Percentiles rank a stretch among this genome's conserved stretches.
Evolutionary conservation across 2,329 filamentous ascomycete genomes (phyloP).

Genomic region (Clarireedia sp.): DNA sequence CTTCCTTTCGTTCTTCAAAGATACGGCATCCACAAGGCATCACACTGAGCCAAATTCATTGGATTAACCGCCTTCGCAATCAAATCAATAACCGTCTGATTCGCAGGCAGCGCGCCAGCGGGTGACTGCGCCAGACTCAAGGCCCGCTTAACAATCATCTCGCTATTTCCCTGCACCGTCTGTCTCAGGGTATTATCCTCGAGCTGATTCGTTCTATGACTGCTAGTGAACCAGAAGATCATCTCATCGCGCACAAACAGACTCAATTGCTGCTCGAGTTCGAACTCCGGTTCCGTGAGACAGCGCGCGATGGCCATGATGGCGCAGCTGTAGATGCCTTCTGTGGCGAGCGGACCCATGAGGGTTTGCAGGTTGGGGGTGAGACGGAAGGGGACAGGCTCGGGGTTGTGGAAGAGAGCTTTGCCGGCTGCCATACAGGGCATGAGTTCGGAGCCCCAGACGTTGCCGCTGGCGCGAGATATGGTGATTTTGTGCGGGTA

Average conservation of each 20-base stretch:
- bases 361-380: constrained; percentile 93
- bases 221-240: constrained; percentile 88
- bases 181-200: constrained; percentile 61
- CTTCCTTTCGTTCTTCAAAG: constrained; percentile 44
- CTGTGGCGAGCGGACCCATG: constrained; percentile 91
- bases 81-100: constrained; percentile 93
- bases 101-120: constrained; percentile 77
- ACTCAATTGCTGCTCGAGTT: constrained; percentile 90
- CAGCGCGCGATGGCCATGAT: constrained; percentile 96
- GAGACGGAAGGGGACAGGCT: constrained; percentile 93
- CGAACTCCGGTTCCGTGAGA: constrained; percentile 78
- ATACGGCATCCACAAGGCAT: constrained; percentile 97
- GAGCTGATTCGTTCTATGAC: constrained; percentile 53
- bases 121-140: constrained; percentile 68
- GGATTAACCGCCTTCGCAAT: constrained; percentile 92
- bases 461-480: constrained; percentile 76
- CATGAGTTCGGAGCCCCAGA: constrained; percentile 94
- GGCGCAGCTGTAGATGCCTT: constrained; percentile 91
- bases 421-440: constrained; percentile 78
- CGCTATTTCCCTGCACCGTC: constrained; percentile 74
- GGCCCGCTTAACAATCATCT: constrained; percentile 86
- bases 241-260: constrained; percentile 97
- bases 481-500: constrained; percentile 96
- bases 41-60: constrained; percentile 76
- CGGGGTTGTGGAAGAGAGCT: constrained; percentile 88